A percentile compares a stretch with the other conserved stretches of the same genome.
These are phyloP conservation scores for Myotisia sp. DNA, from an alignment of 2,329 filamentous ascomycete genomes.

Conservation along the genomic window DNA sequence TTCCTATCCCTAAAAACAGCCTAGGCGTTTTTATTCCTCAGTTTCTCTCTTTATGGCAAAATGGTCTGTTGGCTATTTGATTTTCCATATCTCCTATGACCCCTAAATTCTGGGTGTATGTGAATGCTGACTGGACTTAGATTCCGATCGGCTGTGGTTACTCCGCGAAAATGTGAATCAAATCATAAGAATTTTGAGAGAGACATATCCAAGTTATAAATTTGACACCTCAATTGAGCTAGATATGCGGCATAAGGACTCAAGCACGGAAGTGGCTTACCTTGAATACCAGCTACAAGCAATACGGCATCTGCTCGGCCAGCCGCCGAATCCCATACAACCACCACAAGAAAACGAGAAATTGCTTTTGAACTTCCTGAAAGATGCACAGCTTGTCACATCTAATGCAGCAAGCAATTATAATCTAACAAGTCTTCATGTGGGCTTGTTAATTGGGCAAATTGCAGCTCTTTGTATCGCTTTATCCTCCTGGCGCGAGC, in stretches of 20 bases:
- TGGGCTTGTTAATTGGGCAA: conserved; percentile 22
- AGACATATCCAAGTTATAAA: conserved; percentile 47
- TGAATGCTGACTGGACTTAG: conserved; percentile 15
- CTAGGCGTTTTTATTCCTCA: conserved; percentile 71
- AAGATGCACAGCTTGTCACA: conserved; percentile 61
- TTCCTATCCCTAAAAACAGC: conserved; percentile 81
- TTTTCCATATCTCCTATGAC: neutral
- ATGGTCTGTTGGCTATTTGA: conserved; percentile 33
- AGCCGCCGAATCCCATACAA: conserved; percentile 6
- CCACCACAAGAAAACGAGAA: conserved; percentile 15
- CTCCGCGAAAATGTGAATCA: conserved; percentile 67
- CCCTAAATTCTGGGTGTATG: neutral
- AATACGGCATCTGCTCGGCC: conserved; percentile 15
- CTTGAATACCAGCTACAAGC: conserved; percentile 57
- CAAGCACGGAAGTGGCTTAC: conserved; percentile 33
- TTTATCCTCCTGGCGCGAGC: conserved; percentile 22
- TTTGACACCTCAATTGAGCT: conserved; percentile 10
- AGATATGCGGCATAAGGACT: conserved; percentile 15
- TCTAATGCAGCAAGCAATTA: conserved; percentile 90
- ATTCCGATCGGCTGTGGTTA: conserved; percentile 47
- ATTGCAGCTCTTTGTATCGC: conserved; percentile 32
- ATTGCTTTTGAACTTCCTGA: conserved; percentile 44
- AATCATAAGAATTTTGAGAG: conserved; percentile 60
- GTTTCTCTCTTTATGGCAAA: conserved; percentile 62
- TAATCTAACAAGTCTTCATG: conserved; percentile 42